Evolutionary conservation across 257 asterid genomes (phyloP).

Genomic region (Phtheirospermum japonicum): DNA sequence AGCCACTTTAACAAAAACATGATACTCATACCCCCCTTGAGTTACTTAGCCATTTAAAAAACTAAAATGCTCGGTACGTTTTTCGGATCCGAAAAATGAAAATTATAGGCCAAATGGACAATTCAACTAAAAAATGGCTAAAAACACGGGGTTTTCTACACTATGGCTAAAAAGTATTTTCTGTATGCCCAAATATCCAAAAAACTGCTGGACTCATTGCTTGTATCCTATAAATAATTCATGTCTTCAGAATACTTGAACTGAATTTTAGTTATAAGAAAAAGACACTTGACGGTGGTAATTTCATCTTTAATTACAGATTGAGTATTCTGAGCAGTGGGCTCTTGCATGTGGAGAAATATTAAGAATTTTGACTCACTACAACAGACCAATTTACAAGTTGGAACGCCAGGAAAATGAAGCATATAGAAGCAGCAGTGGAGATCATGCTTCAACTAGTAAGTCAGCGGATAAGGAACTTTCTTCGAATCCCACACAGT

Average conservation of each 20-base stretch:
- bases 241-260: constrained; percentile 10
- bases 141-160: too few species aligned
- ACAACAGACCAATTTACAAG: constrained; percentile 90
- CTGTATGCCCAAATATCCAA: too few species aligned
- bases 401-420: constrained; percentile 58
- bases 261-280: constrained; percentile 4
- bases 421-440: constrained; percentile 69
- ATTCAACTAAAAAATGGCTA: too few species aligned
- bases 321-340: constrained; percentile 96
- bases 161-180: too few species aligned
- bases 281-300: constrained; percentile 28
- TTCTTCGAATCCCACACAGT: constrained; percentile 43
- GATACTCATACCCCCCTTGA: too few species aligned
- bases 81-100: too few species aligned
- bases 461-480: constrained; percentile 44
- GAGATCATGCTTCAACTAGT: constrained; percentile 72
- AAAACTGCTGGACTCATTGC: too few species aligned
- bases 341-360: constrained; percentile 99
- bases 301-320: constrained; percentile 47
- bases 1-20: too few species aligned
- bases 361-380: constrained; percentile 85
- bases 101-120: too few species aligned
- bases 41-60: too few species aligned
- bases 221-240: constrained; percentile 7
- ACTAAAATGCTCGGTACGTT: too few species aligned